phyloP scores from a whole-genome alignment of 257 asterid genomes.

The Asclepias syriaca region DNA sequence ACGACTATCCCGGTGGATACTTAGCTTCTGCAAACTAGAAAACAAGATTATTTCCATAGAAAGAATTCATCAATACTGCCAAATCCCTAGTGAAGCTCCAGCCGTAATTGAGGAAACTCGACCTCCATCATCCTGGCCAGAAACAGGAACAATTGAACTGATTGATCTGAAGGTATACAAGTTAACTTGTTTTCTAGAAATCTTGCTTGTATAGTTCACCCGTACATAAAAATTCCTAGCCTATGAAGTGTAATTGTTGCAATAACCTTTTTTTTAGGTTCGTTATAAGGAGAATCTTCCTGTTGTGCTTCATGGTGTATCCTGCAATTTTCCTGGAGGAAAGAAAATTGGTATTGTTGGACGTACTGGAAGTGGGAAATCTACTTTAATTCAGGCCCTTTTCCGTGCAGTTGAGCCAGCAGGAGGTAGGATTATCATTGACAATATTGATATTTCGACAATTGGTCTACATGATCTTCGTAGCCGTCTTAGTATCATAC shows the following conservation, averaged over 20 bases:
- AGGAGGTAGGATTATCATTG: conserved; percentile 81
- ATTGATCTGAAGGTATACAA: conserved; percentile 73
- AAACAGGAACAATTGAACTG: conserved; percentile 71
- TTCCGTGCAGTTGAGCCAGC: conserved; percentile 91
- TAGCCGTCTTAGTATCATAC: conserved; percentile 82
- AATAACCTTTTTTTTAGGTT: conserved; percentile 31
- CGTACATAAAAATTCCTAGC: background rate
- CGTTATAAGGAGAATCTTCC: conserved; percentile 97
- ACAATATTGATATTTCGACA: conserved; percentile 68
- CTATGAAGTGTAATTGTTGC: background rate
- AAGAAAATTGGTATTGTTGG: conserved; percentile 95
- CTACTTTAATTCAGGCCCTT: conserved; percentile 94
- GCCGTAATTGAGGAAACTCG: conserved; percentile 55
- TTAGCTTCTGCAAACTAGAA: conserved; percentile 98
- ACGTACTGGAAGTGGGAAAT: conserved; percentile 99
- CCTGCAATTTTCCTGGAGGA: conserved; percentile 94
- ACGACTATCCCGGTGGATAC: conserved; percentile 96
- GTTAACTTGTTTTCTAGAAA: conserved; percentile 8
- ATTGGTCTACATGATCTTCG: conserved; percentile 97
- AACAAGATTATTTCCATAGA: conserved; percentile 93
- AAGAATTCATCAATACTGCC: conserved; percentile 92
- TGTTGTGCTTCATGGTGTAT: conserved; percentile 83
- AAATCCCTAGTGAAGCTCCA: conserved; percentile 96
- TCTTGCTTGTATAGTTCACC: conserved; percentile 10
- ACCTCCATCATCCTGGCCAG: conserved; percentile 86